Conservation (phyloP, 169 alveolate species). For the Sarcocystis neurona region DNA sequence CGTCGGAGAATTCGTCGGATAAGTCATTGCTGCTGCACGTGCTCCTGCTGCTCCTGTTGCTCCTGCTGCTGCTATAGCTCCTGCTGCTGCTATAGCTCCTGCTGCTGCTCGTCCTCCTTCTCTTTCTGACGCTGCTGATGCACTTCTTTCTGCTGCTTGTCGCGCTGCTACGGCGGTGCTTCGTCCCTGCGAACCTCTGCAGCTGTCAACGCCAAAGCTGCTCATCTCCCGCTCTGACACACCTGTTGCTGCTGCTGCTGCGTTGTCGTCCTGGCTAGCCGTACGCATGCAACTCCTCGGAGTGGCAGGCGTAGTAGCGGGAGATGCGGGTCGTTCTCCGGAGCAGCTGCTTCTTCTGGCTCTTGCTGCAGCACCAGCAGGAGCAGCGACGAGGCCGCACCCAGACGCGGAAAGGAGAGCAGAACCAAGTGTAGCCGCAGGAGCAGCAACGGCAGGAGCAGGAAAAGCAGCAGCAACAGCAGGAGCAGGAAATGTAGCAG, state of each 20-base stretch:
- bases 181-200: background rate
- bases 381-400: too few relatives aligned
- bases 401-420: too few relatives aligned
- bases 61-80: background rate
- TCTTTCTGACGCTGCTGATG: background rate
- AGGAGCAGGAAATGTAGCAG: background rate
- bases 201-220: background rate
- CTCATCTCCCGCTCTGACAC: background rate
- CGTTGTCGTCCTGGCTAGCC: background rate
- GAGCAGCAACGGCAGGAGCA: slow-evolving; percentile 1
- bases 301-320: too few relatives aligned
- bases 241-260: background rate
- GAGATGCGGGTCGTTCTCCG: too few relatives aligned
- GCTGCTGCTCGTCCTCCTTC: slow-evolving; percentile 18
- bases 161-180: background rate
- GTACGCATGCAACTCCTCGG: too few relatives aligned
- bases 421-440: too few relatives aligned
- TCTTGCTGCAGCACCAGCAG: too few relatives aligned
- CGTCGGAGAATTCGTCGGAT: background rate
- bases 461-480: slow-evolving; percentile 1
- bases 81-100: slow-evolving; percentile 1
- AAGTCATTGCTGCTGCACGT: background rate
- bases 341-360: too few relatives aligned
- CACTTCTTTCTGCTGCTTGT: background rate
- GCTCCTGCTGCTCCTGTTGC: slow-evolving; percentile 9